Conservation (phyloP, 2,329 filamentous ascomycete genomes). For the Chaetomiaceae sp. region DNA sequence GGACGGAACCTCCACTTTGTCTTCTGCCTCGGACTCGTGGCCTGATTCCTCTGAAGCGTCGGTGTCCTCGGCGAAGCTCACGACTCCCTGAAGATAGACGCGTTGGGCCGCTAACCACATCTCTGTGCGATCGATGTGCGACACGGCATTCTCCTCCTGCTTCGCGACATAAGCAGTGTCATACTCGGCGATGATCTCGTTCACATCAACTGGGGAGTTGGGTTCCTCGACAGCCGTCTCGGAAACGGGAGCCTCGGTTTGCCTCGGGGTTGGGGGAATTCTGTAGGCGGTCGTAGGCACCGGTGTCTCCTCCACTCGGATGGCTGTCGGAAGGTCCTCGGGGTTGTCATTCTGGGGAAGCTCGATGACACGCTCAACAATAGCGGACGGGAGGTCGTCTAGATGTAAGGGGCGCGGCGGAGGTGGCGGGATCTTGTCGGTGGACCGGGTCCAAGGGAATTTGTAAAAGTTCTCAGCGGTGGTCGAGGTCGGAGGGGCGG, state of each 20-base stretch:
- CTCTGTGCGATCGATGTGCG: conserved; percentile 79
- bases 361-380: conserved; percentile 62
- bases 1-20: conserved; percentile 32
- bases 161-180: conserved; percentile 71
- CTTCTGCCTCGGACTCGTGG: conserved; percentile 34
- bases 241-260: conserved; percentile 25
- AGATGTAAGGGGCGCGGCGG: conserved; percentile 35
- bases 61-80: conserved; percentile 45
- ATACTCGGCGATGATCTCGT: conserved; percentile 64
- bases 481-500: conserved; percentile 70
- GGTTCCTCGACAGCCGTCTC: conserved; percentile 30
- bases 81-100: conserved; percentile 66
- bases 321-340: conserved; percentile 62
- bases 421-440: conserved; percentile 32
- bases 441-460: conserved; percentile 62
- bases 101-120: conserved; percentile 82
- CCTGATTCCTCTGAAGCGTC: conserved; percentile 30
- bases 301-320: conserved; percentile 33
- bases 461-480: conserved; percentile 92
- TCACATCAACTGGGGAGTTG: conserved; percentile 44
- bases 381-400: conserved; percentile 42
- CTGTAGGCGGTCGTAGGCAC: conserved; percentile 34
- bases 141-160: conserved; percentile 63
- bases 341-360: conserved; percentile 48
- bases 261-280: conserved; percentile 23